Conservation (phyloP, 1,284 basidiomycete genomes). For the Inonotus obliquus region DNA sequence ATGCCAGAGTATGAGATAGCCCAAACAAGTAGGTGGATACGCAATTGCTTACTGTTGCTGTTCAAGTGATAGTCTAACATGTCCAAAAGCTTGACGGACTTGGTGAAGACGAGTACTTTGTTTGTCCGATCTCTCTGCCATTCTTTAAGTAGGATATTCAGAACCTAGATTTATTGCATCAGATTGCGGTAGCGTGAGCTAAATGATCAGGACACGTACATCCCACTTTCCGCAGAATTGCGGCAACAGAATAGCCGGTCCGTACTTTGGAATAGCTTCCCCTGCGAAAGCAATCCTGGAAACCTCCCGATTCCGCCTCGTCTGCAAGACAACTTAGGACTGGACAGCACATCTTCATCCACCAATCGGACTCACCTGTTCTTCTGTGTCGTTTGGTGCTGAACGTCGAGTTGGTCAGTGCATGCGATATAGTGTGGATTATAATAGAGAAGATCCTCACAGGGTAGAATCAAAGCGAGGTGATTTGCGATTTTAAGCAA, state of each 20-base stretch:
- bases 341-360: not conserved
- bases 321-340: slow-evolving; percentile 32
- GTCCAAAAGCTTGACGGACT: slow-evolving; percentile 76
- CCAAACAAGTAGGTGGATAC: no score
- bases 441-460: slow-evolving; percentile 30
- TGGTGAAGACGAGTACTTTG: slow-evolving; percentile 84
- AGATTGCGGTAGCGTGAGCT: not conserved
- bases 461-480: slow-evolving; percentile 73
- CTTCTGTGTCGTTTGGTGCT: slow-evolving; percentile 59
- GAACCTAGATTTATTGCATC: slow-evolving; percentile 41
- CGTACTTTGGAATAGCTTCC: slow-evolving; percentile 52
- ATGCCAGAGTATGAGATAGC: not conserved
- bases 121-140: slow-evolving; percentile 63
- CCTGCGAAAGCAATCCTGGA: slow-evolving; percentile 53
- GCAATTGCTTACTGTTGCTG: slow-evolving; percentile 37
- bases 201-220: slow-evolving; percentile 37
- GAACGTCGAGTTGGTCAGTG: not conserved
- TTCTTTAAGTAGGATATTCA: slow-evolving; percentile 58
- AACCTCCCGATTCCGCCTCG: slow-evolving; percentile 53
- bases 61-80: slow-evolving; percentile 73
- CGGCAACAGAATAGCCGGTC: slow-evolving; percentile 52
- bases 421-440: not conserved
- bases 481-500: slow-evolving; percentile 86
- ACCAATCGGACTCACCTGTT: slow-evolving; percentile 44
- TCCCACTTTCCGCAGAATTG: slow-evolving; percentile 83